A percentile compares a stretch with the other conserved stretches of the same genome.
Evolutionary conservation across 768 basidiomycete species (phyloP).

Genomic region (Xerocomellus dryophilus): DNA sequence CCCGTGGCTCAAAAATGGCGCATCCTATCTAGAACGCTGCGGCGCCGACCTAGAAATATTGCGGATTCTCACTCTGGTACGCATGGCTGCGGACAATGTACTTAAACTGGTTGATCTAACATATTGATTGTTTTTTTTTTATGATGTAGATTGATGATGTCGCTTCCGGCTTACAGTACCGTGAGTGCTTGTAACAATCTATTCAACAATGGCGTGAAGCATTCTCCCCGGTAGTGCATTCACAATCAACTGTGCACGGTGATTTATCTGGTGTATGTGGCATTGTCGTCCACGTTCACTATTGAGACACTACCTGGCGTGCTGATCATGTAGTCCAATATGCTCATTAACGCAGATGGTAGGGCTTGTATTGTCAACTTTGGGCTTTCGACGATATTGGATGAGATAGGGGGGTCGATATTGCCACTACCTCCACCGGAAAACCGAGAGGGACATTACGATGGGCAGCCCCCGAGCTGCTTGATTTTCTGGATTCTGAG

Average conservation of each 20-base stretch:
- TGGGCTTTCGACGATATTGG: not conserved
- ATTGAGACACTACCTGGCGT: not conserved
- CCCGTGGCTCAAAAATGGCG: not conserved
- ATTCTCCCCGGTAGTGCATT: not conserved
- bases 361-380: not conserved
- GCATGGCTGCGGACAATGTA: not conserved
- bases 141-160: not conserved
- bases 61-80: not conserved
- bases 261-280: not conserved
- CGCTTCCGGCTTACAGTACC: not conserved
- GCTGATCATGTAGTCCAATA: not conserved
- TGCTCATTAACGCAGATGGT: not conserved
- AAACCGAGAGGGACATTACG: constrained; percentile 25
- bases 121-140: not conserved
- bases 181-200: not conserved
- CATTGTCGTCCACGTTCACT: not conserved
- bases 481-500: constrained; percentile 22
- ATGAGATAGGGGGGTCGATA: not conserved
- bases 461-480: constrained; percentile 43
- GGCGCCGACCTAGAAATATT: not conserved
- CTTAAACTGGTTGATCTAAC: no score
- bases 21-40: not conserved
- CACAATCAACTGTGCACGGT: not conserved
- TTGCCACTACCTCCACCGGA: not conserved
- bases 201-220: not conserved